Evolutionary conservation across 2,329 filamentous ascomycete species (phyloP).

Genomic region (Pseudogymnoascus sp.): DNA sequence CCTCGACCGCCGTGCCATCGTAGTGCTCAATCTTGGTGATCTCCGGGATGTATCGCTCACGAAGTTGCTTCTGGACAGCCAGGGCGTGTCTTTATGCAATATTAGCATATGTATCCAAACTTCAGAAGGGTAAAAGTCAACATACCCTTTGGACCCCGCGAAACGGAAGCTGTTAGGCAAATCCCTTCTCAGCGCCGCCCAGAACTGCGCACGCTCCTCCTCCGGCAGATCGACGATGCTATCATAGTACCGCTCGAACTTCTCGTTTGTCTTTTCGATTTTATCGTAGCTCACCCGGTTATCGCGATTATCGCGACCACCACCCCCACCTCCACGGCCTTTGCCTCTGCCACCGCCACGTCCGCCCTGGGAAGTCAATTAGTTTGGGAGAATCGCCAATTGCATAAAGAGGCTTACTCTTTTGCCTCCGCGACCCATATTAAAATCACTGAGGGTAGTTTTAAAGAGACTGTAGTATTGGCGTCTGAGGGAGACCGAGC

Average conservation of each 20-base stretch:
- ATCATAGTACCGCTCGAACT: conserved; percentile 83
- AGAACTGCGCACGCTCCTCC: conserved; percentile 72
- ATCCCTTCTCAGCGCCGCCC: conserved; percentile 73
- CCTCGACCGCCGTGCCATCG: conserved; percentile 73
- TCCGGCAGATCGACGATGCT: conserved; percentile 65
- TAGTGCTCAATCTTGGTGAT: conserved; percentile 76
- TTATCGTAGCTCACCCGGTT: conserved; percentile 41
- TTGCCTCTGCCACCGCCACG: conserved; percentile 19
- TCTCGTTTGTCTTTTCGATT: conserved; percentile 71
- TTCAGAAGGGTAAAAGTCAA: conserved; percentile 12
- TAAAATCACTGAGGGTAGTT: not conserved
- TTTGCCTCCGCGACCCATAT: conserved; percentile 14
- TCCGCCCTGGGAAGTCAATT: conserved; percentile 11
- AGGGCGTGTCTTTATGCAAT: conserved; percentile 64
- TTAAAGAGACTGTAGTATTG: conserved; percentile 4
- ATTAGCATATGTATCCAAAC: not conserved
- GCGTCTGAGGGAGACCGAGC: not conserved
- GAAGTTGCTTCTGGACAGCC: conserved; percentile 79
- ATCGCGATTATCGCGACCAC: conserved; percentile 29
- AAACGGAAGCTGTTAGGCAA: conserved; percentile 97
- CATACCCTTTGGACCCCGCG: conserved; percentile 83
- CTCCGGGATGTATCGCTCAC: conserved; percentile 81
- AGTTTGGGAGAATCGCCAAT: conserved; percentile 1
- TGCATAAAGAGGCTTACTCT: conserved; percentile 6
- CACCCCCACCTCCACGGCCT: conserved; percentile 29